Percentiles rank a stretch among this genome's conserved stretches.
Evolutionary conservation across 805 yeast genomes (phyloP).

Genomic region (Saturnispora mendoncae): DNA sequence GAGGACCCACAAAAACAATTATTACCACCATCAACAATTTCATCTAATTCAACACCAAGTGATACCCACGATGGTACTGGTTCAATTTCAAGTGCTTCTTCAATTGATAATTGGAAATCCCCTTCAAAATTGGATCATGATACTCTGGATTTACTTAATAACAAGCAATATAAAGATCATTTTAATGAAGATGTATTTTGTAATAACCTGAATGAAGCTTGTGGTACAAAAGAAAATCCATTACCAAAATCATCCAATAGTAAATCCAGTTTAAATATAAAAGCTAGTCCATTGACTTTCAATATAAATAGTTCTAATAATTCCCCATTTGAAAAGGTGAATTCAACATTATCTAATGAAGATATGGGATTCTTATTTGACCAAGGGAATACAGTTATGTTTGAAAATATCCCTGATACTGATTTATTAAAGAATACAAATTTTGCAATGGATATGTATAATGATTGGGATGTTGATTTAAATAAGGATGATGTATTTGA

Average conservation of each 20-base stretch:
- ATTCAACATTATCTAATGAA: constrained; percentile 3
- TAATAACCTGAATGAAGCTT: constrained; percentile 63
- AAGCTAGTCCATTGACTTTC: constrained; percentile 6
- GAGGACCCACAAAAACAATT: too few species aligned
- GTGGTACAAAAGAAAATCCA: constrained; percentile 69
- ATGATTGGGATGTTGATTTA: constrained; percentile 10
- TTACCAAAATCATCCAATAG: constrained; percentile 35
- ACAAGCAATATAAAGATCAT: constrained; percentile 24
- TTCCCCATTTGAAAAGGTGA: constrained; percentile 5
- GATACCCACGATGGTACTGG: not conserved
- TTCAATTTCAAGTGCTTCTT: constrained; percentile 10
- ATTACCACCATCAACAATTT: not conserved
- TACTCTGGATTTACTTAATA: constrained; percentile 12
- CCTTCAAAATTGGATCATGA: constrained; percentile 1
- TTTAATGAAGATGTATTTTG: constrained; percentile 79
- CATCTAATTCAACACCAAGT: constrained; percentile 2
- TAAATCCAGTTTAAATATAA: not conserved
- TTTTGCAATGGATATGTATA: constrained; percentile 1
- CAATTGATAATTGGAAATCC: constrained; percentile 2
- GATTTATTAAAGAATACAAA: constrained; percentile 8
- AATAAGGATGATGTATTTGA: constrained; percentile 12
- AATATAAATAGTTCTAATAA: not conserved
- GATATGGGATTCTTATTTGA: constrained; percentile 13
- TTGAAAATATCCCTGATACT: constrained; percentile 11
- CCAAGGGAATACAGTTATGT: constrained; percentile 5